Base-by-base conservation (phyloP, 2,329 filamentous ascomycete species). In the Aspergillus quadrilineatus region DNA sequence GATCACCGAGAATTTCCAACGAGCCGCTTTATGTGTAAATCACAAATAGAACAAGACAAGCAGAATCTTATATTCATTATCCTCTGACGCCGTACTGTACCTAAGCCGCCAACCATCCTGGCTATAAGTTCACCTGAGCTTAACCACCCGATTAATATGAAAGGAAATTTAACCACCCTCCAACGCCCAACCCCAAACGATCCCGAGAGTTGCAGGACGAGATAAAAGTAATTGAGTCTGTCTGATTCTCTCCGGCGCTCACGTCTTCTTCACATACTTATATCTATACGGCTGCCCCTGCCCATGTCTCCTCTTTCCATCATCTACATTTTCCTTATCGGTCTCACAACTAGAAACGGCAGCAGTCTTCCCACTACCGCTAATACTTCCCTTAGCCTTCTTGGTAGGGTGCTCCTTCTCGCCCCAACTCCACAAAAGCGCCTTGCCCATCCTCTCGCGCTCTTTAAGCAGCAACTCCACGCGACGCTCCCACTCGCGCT, bases 401-500 rank as follows among this genome's bases (percentile, higher is more conserved):
- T 14, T 64, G 60, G 42, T 65, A 64, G 73, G 51, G 14, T 75
- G 52, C 43, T 77, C 75, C 52, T 74, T 74, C 61, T 77, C 73
- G 0, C 74, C 74, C 73, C 73, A 76, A 3, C 64, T 65, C 67
- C 67, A 69, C 69, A 77, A 67, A 48, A 77, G 64, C 6, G 68
- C 72, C 43, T 73, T 73, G 3, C 68, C 66, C 72, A 77, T 74
- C 30, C 66, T 65, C 28, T 77, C 74, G 8, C 73, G 65, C 41
- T 77, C 76, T 54, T 99, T 41, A 88, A 77, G 69, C 6, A 78
- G 60, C 10, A 75, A 58, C 47, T 77, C 70, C 2, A 76, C 66
- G 4, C 75, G 71, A 0, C 70, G 66, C 55, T 75, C 69, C 76
- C 76, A 78, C 52, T 75, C 73, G 26, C 70, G 69, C 61, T 78